phyloP scores from a whole-genome alignment of 768 basidiomycete genomes.

The Fistulinella prunicolor region DNA sequence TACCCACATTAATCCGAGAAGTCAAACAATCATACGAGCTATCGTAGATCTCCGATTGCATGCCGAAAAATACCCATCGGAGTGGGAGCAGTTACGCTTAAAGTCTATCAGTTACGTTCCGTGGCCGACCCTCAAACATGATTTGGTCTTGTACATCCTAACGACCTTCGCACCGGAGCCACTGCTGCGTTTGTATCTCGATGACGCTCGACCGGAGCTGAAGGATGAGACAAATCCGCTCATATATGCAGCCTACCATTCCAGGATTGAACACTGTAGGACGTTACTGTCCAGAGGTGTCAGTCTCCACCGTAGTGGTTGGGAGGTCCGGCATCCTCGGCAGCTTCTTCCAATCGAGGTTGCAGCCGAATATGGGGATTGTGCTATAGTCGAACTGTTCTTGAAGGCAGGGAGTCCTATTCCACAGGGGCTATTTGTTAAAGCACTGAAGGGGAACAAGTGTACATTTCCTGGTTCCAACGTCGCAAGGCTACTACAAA shows the following conservation, averaged over 20 bases:
- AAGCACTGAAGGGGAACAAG: accelerated
- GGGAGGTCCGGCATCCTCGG: accelerated
- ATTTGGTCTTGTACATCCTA: neutral
- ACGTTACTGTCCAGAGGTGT: neutral
- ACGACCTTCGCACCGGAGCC: neutral
- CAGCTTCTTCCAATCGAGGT: conserved; percentile 1
- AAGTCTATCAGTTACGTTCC: too few species aligned
- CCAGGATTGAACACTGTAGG: neutral
- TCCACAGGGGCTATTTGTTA: neutral
- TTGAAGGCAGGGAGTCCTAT: neutral
- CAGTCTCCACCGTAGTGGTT: neutral
- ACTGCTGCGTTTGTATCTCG: neutral
- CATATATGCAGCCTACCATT: neutral
- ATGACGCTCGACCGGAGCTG: too few species aligned
- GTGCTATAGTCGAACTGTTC: neutral
- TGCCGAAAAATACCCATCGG: neutral
- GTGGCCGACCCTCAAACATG: neutral
- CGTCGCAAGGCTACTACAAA: conserved; percentile 3
- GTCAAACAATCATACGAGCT: neutral
- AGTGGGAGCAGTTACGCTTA: conserved; percentile 2
- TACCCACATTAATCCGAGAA: neutral
- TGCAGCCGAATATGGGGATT: neutral
- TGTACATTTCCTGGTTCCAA: neutral
- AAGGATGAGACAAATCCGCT: conserved; percentile 5
- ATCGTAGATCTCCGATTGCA: neutral